phyloP scores from a whole-genome alignment of 2,329 filamentous ascomycete genomes.

The Calonectria henricotiae region DNA sequence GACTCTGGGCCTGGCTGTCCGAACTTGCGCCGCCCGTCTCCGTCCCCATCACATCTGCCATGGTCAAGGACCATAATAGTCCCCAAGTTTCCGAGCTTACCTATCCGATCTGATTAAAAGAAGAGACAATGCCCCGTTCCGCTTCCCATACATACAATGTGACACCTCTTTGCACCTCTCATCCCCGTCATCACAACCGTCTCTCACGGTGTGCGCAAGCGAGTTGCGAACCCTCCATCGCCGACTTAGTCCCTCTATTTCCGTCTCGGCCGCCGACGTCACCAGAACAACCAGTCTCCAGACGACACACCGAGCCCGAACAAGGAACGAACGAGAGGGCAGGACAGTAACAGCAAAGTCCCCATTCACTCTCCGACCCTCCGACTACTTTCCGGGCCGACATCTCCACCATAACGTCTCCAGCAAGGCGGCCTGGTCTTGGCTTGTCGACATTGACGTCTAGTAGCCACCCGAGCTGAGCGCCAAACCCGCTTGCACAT shows the following conservation, averaged over 20 bases:
- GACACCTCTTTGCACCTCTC: constrained; percentile 4
- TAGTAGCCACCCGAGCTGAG: constrained; percentile 53
- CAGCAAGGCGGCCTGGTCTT: constrained; percentile 50
- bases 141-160: background rate
- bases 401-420: constrained; percentile 53
- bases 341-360: constrained; percentile 34
- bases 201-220: constrained; percentile 26
- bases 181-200: background rate
- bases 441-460: constrained; percentile 46
- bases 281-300: constrained; percentile 50
- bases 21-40: constrained; percentile 36
- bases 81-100: constrained; percentile 7
- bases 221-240: constrained; percentile 13
- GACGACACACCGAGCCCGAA: constrained; percentile 45
- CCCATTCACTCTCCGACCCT: constrained; percentile 42
- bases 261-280: constrained; percentile 51
- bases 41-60: constrained; percentile 32
- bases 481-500: constrained; percentile 56
- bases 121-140: constrained; percentile 27
- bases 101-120: constrained; percentile 24
- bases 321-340: constrained; percentile 33
- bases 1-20: constrained; percentile 24
- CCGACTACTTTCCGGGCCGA: constrained; percentile 53
- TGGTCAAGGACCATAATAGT: constrained; percentile 26
- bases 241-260: constrained; percentile 36